Evolutionary conservation across 768 basidiomycete species (phyloP).

Genomic region (Rhodotorula babjevae): DNA sequence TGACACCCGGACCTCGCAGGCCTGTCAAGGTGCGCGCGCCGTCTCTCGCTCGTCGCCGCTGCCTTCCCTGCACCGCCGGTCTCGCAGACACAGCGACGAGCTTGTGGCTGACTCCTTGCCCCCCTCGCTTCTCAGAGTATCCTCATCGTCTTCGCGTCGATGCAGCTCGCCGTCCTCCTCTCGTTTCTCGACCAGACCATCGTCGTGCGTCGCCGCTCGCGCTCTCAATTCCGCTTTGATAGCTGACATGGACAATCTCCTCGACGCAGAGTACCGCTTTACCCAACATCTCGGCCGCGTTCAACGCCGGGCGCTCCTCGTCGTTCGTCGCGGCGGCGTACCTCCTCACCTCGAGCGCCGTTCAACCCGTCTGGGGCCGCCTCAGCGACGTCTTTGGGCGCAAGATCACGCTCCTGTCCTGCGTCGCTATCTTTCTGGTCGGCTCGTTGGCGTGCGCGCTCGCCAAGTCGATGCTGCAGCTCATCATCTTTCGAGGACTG

Average conservation of each 20-base stretch:
- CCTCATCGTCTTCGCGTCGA: slow-evolving; percentile 45
- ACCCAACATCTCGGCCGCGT: slow-evolving; percentile 36
- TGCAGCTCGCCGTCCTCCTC: slow-evolving; percentile 42
- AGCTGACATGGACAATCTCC: not conserved
- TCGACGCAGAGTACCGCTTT: slow-evolving; percentile 13
- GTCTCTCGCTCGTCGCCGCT: too few species aligned
- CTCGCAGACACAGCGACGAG: too few species aligned
- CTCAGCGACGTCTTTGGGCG: slow-evolving; percentile 50
- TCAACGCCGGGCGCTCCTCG: slow-evolving; percentile 32
- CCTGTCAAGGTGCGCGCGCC: slow-evolving; percentile 9
- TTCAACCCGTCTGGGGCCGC: slow-evolving; percentile 47
- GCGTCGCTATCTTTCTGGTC: slow-evolving; percentile 44
- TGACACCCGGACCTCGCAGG: not conserved
- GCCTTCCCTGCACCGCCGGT: too few species aligned
- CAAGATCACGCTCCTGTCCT: slow-evolving; percentile 42
- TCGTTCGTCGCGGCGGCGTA: slow-evolving; percentile 50
- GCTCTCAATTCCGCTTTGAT: too few species aligned
- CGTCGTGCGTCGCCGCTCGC: slow-evolving; percentile 8
- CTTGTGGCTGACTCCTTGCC: too few species aligned
- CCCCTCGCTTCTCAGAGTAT: slow-evolving; percentile 8
- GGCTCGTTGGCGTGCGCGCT: slow-evolving; percentile 45
- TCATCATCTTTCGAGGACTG: slow-evolving; percentile 47
- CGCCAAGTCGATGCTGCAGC: slow-evolving; percentile 47
- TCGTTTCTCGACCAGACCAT: slow-evolving; percentile 51
- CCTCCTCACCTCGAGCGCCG: slow-evolving; percentile 44